phyloP scores from a whole-genome alignment of 352 stramenopile genomes.

The Albugo laibachii region DNA sequence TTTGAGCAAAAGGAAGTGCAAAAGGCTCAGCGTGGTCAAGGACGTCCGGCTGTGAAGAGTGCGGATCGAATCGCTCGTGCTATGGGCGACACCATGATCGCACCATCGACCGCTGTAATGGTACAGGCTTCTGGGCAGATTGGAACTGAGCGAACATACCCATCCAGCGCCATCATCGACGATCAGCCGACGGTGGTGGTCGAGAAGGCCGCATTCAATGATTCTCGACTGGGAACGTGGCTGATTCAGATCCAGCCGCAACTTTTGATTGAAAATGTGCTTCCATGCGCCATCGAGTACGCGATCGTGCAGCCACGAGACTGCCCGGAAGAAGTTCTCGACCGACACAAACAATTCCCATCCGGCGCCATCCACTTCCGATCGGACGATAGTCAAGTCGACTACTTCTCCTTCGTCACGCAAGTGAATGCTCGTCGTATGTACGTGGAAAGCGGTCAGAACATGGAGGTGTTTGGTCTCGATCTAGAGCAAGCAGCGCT shows the following conservation, averaged over 20 bases:
- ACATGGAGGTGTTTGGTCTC: slow-evolving; percentile 62
- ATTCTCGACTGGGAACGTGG: slow-evolving; percentile 32
- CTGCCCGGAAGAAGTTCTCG: slow-evolving; percentile 36
- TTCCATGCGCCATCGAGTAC: slow-evolving; percentile 70
- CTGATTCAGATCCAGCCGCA: slow-evolving; percentile 67
- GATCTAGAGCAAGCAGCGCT: slow-evolving; percentile 40
- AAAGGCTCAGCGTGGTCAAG: slow-evolving; percentile 34
- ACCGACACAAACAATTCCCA: slow-evolving; percentile 32
- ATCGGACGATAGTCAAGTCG: slow-evolving; percentile 13
- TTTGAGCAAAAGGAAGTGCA: slow-evolving; percentile 41
- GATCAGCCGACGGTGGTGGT: slow-evolving; percentile 62
- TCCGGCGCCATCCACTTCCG: slow-evolving; percentile 4
- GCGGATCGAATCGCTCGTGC: slow-evolving; percentile 9
- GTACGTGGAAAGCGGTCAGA: slow-evolving; percentile 61
- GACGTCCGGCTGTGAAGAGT: slow-evolving; percentile 15
- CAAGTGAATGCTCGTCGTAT: slow-evolving; percentile 59
- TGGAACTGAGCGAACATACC: slow-evolving; percentile 27
- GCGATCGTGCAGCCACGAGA: slow-evolving; percentile 56
- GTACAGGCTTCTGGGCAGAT: too few species aligned
- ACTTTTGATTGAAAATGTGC: slow-evolving; percentile 57
- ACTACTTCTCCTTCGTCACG: slow-evolving; percentile 58
- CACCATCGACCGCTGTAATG: too few species aligned
- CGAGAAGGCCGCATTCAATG: slow-evolving; percentile 52
- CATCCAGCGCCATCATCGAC: slow-evolving; percentile 51
- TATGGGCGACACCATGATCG: too few species aligned